Conservation (phyloP, 768 basidiomycete genomes). For the Austroboletus eburneus region DNA sequence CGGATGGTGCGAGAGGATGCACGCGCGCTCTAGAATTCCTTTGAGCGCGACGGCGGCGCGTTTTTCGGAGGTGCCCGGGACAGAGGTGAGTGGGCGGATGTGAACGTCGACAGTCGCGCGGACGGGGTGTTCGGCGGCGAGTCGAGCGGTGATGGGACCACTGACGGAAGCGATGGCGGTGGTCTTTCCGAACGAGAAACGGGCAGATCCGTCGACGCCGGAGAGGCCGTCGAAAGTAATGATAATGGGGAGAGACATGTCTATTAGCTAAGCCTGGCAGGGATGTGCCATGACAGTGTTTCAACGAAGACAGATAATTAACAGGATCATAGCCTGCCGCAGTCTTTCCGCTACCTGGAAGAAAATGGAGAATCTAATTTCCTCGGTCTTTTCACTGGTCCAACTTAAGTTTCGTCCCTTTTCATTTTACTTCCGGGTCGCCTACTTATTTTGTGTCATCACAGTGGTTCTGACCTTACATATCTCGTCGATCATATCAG, state of each 20-base stretch:
- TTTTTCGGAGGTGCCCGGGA: constrained; percentile 70
- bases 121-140: constrained; percentile 64
- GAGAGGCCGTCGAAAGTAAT: constrained; percentile 58
- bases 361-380: no score
- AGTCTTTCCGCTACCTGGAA: no score
- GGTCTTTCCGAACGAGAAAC: constrained; percentile 41
- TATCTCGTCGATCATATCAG: no score
- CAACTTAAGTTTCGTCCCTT: no score
- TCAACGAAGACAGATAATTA: no score
- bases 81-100: constrained; percentile 63
- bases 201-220: constrained; percentile 74
- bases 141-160: constrained; percentile 75
- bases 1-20: constrained; percentile 67
- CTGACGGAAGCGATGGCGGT: constrained; percentile 67
- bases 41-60: constrained; percentile 51
- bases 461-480: no score
- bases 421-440: no score
- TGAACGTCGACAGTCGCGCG: constrained; percentile 72
- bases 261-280: no score
- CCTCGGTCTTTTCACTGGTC: no score
- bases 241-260: constrained; percentile 13
- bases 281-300: no score
- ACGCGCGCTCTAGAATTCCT: constrained; percentile 52
- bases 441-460: no score
- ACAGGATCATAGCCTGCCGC: no score